Evolutionary conservation across 345 rosid species (phyloP), one percentile per base, ranked within the genome.

Genomic region (Brassica napus): DNA sequence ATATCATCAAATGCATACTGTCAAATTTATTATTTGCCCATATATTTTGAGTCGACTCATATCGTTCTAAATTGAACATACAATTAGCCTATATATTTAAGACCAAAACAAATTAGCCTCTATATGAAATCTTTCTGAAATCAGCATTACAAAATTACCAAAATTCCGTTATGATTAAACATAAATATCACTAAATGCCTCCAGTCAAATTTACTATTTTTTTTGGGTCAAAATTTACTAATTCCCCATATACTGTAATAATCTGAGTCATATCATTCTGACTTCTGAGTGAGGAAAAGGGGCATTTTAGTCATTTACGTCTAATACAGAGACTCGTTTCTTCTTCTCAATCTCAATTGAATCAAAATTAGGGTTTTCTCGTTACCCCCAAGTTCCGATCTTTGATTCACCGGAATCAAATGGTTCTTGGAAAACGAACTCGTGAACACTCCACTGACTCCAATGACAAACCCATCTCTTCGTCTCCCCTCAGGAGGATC

Each of bases 401-500:
- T 35, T 57, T 67, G 5, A 35, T 57, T 52, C 66, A 58, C 66
- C 9, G n/a, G 57, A 52, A 39, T 28, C 31, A 8, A 76, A 47
- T 76, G 69, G 11, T 4, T 55, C 28, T 6, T 34, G 37, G 26
- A 34, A 63, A 21, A 47, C 60, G 52, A 31, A 8, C 31, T 8
- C 70, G 60, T 35, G 65, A 55, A 8, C 4, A 21, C 44, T 39
- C 31, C 34, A 21, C 11, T 31, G 62, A 18, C 12, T 59, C 79
- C 23, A 44, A n/a, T 4, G 55, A 49, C 12, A 39, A 15, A 73
- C 23, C 71, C 55, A 11, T 30, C 26, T 6, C 61, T 69, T 54
- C 63, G 15, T 31, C 75, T 71, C 55, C 66, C 0, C 26, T 69
- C 16, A 60, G 4, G 61, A 68, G 5, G 26, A 76, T n/a, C n/a